Base-by-base conservation (phyloP, 208 protist genomes). In the Herpetomonas samuelpessoai region DNA sequence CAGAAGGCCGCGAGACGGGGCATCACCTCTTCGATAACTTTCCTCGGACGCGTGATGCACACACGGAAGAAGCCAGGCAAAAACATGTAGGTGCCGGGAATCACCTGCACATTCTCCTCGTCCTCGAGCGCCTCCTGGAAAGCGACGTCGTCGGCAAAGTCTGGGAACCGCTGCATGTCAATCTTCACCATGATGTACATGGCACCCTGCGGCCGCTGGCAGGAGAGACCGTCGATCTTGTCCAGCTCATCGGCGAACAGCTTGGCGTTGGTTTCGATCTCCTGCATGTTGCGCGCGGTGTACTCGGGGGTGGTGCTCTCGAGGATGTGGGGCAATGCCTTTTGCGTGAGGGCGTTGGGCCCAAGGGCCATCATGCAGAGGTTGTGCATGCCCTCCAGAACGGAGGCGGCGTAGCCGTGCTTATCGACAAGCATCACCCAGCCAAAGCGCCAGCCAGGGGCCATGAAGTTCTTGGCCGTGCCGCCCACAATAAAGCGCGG, bases 171-270 rank as follows among this genome's bases (percentile, higher is more conserved):
- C 0, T 65, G 60, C 0, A 83, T 28, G 24, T 97, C 82, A 29
- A 97, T 90, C 12, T 70, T 71, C 28, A 94, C 73, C 88, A 96
- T 93, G 22, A 83, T 53, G 66, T 95, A 97, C 76, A 97, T 88
- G 41, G 91, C 79, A 16, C 84, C 91, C 55, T 70, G 59, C 4
- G 91, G 88, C 45, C 27, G 51, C 52, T 87, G 72, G 26, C 76
- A 69, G 12, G 46, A 52, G 19, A 95, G 27, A 96, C 68, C 26
- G 86, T 88, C 26, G n/a, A 18, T 47, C 86, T 84, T 41, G 9
- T 87, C 50, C 4, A 77, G 30, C 28, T 54, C 51, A 0, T 72
- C 46, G 38, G 68, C 83, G 30, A 75, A 94, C 19, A 38, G 48
- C 14, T 79, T 25, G 19, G 90, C 86, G 58, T 92, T 74, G 24